Evolutionary conservation across 129 eudicot genomes (phyloP), one percentile per base, ranked within the genome.

Genomic region (Mikania micrantha): DNA sequence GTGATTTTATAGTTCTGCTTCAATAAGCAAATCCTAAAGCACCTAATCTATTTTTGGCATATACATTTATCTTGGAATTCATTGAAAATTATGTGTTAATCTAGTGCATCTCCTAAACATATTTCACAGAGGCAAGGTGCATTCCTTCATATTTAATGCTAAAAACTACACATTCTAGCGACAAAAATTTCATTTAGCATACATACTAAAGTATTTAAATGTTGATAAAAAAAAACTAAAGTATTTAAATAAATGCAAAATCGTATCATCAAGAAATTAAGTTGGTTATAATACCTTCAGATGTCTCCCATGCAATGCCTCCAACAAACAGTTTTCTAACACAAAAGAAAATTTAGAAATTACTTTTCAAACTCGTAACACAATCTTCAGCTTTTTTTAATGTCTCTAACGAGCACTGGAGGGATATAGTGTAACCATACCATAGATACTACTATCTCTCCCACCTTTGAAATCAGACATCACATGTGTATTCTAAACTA

Each of bases 221-320:
- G n/a, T n/a, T n/a, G n/a, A n/a, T n/a, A n/a, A n/a, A n/a, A n/a
- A n/a, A n/a, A n/a, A n/a, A n/a, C n/a, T n/a, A n/a, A n/a, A n/a
- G 15, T 35, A 11, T 53, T 5, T 8, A 10, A 32, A 13, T 42
- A 44, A 21, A 29, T 22, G 17, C 1, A 19, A 47, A 1, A 39
- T n/a, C 25, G 19, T 7, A 25, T 25, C 60, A 53, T 53, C 16
- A 53, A 24, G 39, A 21, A 25, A 42, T 36, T 3, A 17, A 47
- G 22, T 7, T 47, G 24, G 52, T 47, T 6, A 20, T 15, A 61
- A 67, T 82, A 90, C 97, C 97, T 90, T 90, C 91, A 6, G 83
- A 68, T 16, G 97, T 90, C 90, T 90, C 97, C 97, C 97, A 90
- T 60, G 97, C 97, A 78, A 90, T 86, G 82, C 97, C 97, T 77